phyloP scores from a whole-genome alignment of 2,329 filamentous ascomycete genomes.

The Sarocladium kiliense region DNA sequence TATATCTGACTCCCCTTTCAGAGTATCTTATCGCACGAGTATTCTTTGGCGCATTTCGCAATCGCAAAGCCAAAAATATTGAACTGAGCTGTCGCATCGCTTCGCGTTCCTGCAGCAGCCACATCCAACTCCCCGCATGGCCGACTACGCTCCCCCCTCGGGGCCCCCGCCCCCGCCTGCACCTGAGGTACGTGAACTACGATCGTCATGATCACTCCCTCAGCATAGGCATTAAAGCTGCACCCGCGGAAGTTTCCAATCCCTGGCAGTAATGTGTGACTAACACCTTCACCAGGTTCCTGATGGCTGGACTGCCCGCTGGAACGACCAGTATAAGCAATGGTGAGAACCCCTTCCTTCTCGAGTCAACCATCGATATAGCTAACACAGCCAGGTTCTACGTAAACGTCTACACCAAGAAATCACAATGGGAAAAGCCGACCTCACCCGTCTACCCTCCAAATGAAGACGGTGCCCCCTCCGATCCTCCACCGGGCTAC shows the following conservation, averaged over 20 bases:
- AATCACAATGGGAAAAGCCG: conserved; percentile 87
- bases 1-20: not conserved
- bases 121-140: conserved; percentile 41
- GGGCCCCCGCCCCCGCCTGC: conserved; percentile 47
- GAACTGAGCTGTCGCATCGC: not conserved
- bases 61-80: too few relatives aligned
- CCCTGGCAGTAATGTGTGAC: not conserved
- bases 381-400: conserved; percentile 64
- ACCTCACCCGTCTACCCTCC: conserved; percentile 59
- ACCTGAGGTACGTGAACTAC: conserved; percentile 3
- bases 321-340: conserved; percentile 84
- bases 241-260: too few relatives aligned
- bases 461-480: conserved; percentile 32
- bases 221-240: too few relatives aligned
- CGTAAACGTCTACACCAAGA: conserved; percentile 81
- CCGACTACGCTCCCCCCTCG: conserved; percentile 47
- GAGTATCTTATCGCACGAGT: too few relatives aligned
- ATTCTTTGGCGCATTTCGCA: too few relatives aligned
- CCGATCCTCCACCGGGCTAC: conserved; percentile 66
- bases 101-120: too few relatives aligned
- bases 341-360: conserved; percentile 46
- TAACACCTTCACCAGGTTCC: conserved; percentile 48
- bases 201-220: not conserved
- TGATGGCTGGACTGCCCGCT: conserved; percentile 74
- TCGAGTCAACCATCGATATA: conserved; percentile 20